Base-by-base conservation (phyloP, 2,329 filamentous ascomycete species). In the Dryadomyces quercus-mongolicae region DNA sequence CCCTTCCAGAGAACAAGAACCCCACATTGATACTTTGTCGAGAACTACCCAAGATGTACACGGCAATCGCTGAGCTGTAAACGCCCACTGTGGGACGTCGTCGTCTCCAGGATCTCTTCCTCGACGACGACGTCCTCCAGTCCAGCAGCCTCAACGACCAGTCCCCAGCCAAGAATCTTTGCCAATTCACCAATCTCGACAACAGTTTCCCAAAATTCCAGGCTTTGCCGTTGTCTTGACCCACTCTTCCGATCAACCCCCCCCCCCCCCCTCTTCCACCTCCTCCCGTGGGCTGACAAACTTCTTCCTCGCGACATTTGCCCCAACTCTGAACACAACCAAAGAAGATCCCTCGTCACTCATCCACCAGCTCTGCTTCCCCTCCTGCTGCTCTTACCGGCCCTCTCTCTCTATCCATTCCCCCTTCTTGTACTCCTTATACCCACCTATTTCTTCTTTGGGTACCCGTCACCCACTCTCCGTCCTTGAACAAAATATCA, bases 11-110 rank as follows among this genome's bases (percentile, higher is more conserved):
- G 64, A 68, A 62, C 66, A 60, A 66, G 60, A 58, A 59, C 54
- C 65, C 60, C 62, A 66, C 59, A 62, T 58, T 66, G 42, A 18
- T 75, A 79, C 83, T 85, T 84, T 76, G 83, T 86, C 84, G 82
- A 86, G 75, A 76, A 69, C 65, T 64, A 60, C 62, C 54, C 67
- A 76, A 74, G 71, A 84, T 83, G 80, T 81, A 81, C 80, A 81
- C 77, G 83, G 82, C 84, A 77, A 75, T 86, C 84, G 84, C 82
- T 87, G 85, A 85, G 86, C 87, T 92, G 85, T 94, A 90, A 91
- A 88, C 80, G 73, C 80, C 82, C 83, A 84, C 86, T 90, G 82
- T 84, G 84, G 82, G 81, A 76, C 74, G 70, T 71, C 70, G 76
- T 72, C 66, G n/a, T 46, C 20, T 12, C 18, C 20, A 46, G 71